Base-by-base conservation (phyloP, 2,329 filamentous ascomycete genomes). In the Emmonsiellopsis sp. region DNA sequence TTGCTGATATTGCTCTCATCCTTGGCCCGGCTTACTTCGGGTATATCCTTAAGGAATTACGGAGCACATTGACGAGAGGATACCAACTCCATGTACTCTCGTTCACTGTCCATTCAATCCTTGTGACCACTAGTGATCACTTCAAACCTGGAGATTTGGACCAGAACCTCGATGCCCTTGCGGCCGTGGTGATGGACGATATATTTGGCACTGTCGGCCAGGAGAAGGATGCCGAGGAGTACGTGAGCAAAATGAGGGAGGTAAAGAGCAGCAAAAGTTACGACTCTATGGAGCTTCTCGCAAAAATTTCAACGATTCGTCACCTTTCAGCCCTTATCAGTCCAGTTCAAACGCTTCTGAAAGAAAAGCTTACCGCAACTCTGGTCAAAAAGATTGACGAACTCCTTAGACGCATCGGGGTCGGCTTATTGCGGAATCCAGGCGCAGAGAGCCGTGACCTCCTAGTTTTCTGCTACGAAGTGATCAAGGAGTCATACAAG, bases 251-350 rank as follows among this genome's bases (percentile, higher is more conserved):
- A 69, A 96, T 94, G 85, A 95, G 94, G 70, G 93, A 98, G 71
- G 86, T 98, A 53, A 97, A 95, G 75, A 93, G 88, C 69, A 96
- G 88, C 76, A 98, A 97, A 76, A 96, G 91, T 66, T 95, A 91
- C 63, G 94, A 98, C 65, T 95, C 93, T 0, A 94, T 97, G 85
- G 92, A 97, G 68, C 77, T 97, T 13, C 78, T 97, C 58, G 87
- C 93, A 31, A 88, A 85, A 63, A 90, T 85, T 47, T 85, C 88
- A 1, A 92, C 90, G 1, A 77, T 96, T 27, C 76, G 72, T 50
- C 82, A 84, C 53, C 78, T 97, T 5, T 83, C 85, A 47, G 81
- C 85, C 49, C 80, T 98, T 3, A 78, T 96, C 49, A 78, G 78
- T 51, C 94, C 93, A 1, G 75, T 97, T 46, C 87, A 88, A 62